These are phyloP conservation scores for Gossypium davidsonii DNA, from an alignment of 441 rosid genomes.

Conservation along the genomic window DNA sequence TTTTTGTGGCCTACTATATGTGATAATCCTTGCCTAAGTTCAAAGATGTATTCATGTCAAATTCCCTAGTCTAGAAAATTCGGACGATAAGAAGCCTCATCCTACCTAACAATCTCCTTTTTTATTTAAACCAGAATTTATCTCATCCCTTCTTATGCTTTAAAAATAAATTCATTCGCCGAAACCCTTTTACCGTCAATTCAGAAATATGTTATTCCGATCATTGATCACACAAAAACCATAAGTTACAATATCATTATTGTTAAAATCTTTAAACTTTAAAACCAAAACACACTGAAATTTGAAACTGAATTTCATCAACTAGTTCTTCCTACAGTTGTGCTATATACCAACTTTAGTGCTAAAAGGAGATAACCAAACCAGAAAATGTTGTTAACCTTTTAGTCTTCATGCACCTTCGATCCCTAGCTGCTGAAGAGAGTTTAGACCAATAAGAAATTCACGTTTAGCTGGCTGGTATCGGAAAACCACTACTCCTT, in stretches of 20 bases:
- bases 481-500: constrained; percentile 77
- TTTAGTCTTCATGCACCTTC: constrained; percentile 32
- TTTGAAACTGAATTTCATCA: background rate
- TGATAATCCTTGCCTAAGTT: too few relatives aligned
- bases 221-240: background rate
- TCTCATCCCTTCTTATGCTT: too few relatives aligned
- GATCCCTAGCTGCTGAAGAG: constrained; percentile 56
- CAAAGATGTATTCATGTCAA: too few relatives aligned
- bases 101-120: too few relatives aligned
- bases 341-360: background rate
- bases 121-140: too few relatives aligned
- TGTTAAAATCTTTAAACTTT: background rate
- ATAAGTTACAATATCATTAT: background rate
- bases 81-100: too few relatives aligned
- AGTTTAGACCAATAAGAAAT: constrained; percentile 69
- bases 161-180: background rate
- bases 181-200: background rate
- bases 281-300: background rate
- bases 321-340: background rate
- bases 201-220: background rate
- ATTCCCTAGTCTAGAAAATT: too few relatives aligned
- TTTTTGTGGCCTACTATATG: too few relatives aligned
- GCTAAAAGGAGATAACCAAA: background rate
- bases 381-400: background rate
- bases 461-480: constrained; percentile 50